Evolutionary conservation across 805 yeast genomes (phyloP).

Genomic region (Candida lessepsii): DNA sequence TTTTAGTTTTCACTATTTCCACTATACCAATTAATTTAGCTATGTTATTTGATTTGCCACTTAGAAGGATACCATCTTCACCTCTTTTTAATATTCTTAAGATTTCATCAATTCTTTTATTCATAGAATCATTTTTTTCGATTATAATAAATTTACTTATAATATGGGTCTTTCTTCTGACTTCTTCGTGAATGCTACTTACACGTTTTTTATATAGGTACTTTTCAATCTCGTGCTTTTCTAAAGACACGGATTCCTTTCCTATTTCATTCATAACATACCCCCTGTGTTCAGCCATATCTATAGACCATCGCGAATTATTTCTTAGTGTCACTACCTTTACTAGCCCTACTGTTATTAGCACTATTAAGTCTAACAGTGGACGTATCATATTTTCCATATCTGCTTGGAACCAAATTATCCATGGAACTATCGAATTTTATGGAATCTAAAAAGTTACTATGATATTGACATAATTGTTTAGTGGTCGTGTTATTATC

Average conservation of each 20-base stretch:
- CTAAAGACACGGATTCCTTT: background rate
- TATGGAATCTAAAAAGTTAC: constrained; percentile 22
- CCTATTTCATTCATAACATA: background rate
- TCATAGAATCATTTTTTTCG: constrained; percentile 12
- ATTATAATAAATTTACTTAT: constrained; percentile 4
- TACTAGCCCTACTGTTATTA: constrained; percentile 15
- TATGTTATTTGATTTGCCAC: constrained; percentile 10
- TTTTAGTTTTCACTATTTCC: constrained; percentile 14
- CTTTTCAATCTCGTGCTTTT: constrained; percentile 1
- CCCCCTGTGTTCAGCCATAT: background rate
- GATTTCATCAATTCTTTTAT: constrained; percentile 12
- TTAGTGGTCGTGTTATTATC: constrained; percentile 17
- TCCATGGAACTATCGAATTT: constrained; percentile 20
- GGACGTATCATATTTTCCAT: constrained; percentile 24
- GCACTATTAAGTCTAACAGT: constrained; percentile 19
- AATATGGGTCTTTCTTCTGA: background rate
- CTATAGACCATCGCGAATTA: background rate
- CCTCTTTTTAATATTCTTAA: background rate
- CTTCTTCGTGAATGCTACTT: background rate
- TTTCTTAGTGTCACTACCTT: constrained; percentile 1
- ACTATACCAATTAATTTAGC: constrained; percentile 13
- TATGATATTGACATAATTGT: constrained; percentile 20
- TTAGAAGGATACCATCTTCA: constrained; percentile 8
- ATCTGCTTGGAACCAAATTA: constrained; percentile 17
- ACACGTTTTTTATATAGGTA: background rate